Base-by-base conservation (phyloP, 2,329 filamentous ascomycete species). In the Fusarium aywerte region DNA sequence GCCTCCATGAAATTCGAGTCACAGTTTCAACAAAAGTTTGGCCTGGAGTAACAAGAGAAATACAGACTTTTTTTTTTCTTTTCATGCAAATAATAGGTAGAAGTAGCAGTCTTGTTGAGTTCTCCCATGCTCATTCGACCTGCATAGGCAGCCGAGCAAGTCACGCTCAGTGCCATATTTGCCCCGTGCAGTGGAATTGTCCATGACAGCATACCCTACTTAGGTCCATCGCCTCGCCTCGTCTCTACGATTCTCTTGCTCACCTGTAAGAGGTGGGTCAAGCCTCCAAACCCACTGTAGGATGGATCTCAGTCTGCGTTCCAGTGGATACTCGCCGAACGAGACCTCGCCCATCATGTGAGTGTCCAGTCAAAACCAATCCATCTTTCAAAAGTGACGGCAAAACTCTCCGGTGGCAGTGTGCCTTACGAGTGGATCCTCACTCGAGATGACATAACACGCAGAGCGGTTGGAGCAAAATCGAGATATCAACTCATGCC, bases 201-300 rank as follows among this genome's bases (percentile, higher is more conserved):
- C 65, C 47, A 68, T 68, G 65, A 69, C 65, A 68, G 51, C 65
- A 68, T 68, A n/a, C n/a, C n/a, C n/a, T n/a, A n/a, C n/a, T n/a
- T n/a, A 43, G 50, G 56, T 39, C 25, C 13, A 49, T 38, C 52
- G 39, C 39, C 62, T 38, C 52, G 39, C 39, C 62, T 61, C 32
- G 58, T 61, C 45, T 44, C 29, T 27, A 27, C 27, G 27, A 10
- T 36, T 43, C 45, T 48, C 32, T 35, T 33, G 21, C 58, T 62
- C 42, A 57, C 43, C 58, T 65, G 53, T 40, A 58, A 61, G 48
- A 54, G 55, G 58, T 62, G 65, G 51, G 40, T 59, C 52, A 40
- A 44, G 44, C 23, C 23, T 23, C 55, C 23, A 31, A 59, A 3
- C 29, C 53, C 53, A 54, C 58, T 58, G 42, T 42, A 44, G 31